Base-by-base conservation (phyloP, 345 rosid species). In the Rhodamnia argentea region DNA sequence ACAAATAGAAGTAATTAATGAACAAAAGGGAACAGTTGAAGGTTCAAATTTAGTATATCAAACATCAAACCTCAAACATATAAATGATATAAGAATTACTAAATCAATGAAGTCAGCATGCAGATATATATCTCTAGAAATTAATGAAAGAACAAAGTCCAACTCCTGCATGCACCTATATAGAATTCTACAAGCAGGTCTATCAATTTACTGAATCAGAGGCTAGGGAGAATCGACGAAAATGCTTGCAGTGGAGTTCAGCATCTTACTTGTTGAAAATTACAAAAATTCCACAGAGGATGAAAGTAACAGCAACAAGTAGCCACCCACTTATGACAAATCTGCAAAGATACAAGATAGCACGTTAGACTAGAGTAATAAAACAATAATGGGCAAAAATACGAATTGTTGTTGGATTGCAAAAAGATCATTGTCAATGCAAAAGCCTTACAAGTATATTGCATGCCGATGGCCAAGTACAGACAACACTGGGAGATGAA, bases 321-420 rank as follows among this genome's bases (percentile, higher is more conserved):
- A 96, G 89, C 98, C 99, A 96, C 88, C 99, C 99, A 23, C 98
- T 95, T 87, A 91, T 88, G 3, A 96, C 92, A 56, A 96, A 94
- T 93, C 98, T 96, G 92, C 89, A 91, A 85, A 6, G 53, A 89
- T 55, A 56, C 20, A 4, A n/a, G 20, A 42, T 57, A 53, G 54
- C 64, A 52, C 2, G n/a, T 83, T 29, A 82, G 81, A 16, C 26
- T 88, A 51, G 87, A 89, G 82, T 50, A 83, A 29, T 81, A 47
- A 83, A 18, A 52, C 44, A 83, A 37, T 37, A 32, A 16, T 70
- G 47, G 20, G 78, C 18, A 70, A 70, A 70, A 70, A 70, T 37
- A 40, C 3, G 40, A 70, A 70, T 37, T 13, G 5, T 40, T 70
- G 78, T 70, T 70, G 78, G 47, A 70, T 70, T 70, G 78, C 47